Conservation (phyloP, 2,329 filamentous ascomycete species). For the Sclerotinia trifoliorum region DNA sequence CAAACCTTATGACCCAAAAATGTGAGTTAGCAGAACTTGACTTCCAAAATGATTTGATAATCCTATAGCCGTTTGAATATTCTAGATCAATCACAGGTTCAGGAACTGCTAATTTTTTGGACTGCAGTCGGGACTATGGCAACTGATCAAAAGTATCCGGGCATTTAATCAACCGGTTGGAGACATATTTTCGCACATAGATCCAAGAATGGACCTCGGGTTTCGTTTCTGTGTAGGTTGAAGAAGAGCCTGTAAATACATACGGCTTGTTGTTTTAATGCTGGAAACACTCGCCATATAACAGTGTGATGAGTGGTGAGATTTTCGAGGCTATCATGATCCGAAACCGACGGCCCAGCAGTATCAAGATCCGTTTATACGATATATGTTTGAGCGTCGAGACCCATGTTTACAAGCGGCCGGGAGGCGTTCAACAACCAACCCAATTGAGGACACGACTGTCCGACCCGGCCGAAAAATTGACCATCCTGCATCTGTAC, state of each 20-base stretch:
- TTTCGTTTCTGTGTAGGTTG: background rate
- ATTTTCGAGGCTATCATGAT: background rate
- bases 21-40: background rate
- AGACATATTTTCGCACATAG: too few species aligned
- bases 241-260: background rate
- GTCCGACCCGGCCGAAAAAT: background rate
- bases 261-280: background rate
- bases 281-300: background rate
- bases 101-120: background rate
- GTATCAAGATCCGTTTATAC: background rate
- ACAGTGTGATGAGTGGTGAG: background rate
- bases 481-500: background rate
- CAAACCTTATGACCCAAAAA: background rate
- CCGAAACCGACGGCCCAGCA: background rate
- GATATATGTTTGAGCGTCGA: background rate
- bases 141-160: background rate
- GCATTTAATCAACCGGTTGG: background rate
- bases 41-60: too few species aligned
- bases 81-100: background rate
- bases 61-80: too few species aligned
- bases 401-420: background rate
- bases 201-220: background rate
- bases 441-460: background rate
- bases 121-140: background rate
- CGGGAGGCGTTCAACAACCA: background rate